Conservation (phyloP, 2,329 filamentous ascomycete species). For the Venturia effusa region DNA sequence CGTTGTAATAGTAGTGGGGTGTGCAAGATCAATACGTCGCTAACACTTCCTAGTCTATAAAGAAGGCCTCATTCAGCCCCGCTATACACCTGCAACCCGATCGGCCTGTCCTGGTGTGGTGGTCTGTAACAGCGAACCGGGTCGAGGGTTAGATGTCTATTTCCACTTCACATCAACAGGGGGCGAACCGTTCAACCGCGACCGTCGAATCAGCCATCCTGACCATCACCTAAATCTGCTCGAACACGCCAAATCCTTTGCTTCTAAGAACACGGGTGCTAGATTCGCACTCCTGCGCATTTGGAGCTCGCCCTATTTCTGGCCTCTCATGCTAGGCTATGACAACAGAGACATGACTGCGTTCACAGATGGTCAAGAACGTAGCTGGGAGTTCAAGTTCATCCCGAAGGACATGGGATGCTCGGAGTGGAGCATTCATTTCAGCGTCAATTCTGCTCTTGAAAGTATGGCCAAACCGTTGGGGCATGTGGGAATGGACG, state of each 20-base stretch:
- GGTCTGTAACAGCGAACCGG: not conserved
- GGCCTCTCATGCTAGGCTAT: constrained; percentile 34
- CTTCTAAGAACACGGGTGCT: constrained; percentile 19
- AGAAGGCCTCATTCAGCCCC: not conserved
- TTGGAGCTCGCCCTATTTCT: constrained; percentile 40
- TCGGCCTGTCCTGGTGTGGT: not conserved
- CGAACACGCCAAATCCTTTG: constrained; percentile 14
- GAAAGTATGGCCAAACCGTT: constrained; percentile 15
- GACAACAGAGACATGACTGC: constrained; percentile 24
- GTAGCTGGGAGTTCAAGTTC: constrained; percentile 24
- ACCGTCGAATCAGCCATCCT: not conserved
- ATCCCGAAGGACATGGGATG: constrained; percentile 36
- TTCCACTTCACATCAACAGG: not conserved
- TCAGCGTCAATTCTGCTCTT: constrained; percentile 23
- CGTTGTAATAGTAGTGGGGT: no score
- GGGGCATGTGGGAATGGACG: constrained; percentile 19
- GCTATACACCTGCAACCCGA: not conserved
- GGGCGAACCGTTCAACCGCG: not conserved
- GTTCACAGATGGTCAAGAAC: constrained; percentile 21
- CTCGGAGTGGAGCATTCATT: constrained; percentile 34
- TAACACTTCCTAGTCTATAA: not conserved
- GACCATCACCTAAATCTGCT: not conserved
- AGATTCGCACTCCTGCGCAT: constrained; percentile 35
- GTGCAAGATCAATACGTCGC: not conserved
- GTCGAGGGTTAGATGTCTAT: not conserved